A percentile compares a stretch with the other conserved stretches of the same genome.
Conservation (phyloP, 2,329 filamentous ascomycete genomes). For the Hirsutella minnesotensis region DNA sequence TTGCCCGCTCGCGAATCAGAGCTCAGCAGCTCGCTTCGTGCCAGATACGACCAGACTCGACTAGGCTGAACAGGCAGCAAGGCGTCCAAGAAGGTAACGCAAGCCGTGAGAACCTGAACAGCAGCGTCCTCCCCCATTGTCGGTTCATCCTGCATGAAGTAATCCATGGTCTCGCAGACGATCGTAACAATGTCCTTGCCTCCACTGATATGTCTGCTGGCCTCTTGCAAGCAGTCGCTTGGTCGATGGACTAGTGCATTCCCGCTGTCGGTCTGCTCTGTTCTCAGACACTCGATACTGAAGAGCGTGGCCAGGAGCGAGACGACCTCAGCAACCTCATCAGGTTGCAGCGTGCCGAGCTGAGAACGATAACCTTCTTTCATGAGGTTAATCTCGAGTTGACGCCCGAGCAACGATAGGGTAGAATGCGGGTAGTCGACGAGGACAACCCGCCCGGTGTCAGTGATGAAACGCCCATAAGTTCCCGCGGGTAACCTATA, state of each 20-base stretch:
- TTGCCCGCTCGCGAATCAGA: slow-evolving; percentile 65
- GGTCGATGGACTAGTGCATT: slow-evolving; percentile 21
- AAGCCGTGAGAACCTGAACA: slow-evolving; percentile 56
- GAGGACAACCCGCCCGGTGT: slow-evolving; percentile 63
- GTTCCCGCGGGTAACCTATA: slow-evolving; percentile 57
- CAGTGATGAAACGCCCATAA: slow-evolving; percentile 61
- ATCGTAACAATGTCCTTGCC: slow-evolving; percentile 69
- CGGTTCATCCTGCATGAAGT: slow-evolving; percentile 45
- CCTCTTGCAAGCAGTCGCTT: slow-evolving; percentile 40
- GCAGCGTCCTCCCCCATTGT: slow-evolving; percentile 48
- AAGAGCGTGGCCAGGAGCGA: slow-evolving; percentile 62
- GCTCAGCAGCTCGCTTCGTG: slow-evolving; percentile 68
- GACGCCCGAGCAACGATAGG: slow-evolving; percentile 66
- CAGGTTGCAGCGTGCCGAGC: slow-evolving; percentile 40
- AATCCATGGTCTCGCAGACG: slow-evolving; percentile 76
- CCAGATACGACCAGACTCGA: slow-evolving; percentile 81
- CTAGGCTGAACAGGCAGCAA: slow-evolving; percentile 65
- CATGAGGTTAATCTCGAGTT: slow-evolving; percentile 54
- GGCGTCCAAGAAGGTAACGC: slow-evolving; percentile 67
- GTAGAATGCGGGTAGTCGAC: slow-evolving; percentile 72
- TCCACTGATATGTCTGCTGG: slow-evolving; percentile 40
- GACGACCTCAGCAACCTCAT: slow-evolving; percentile 62
- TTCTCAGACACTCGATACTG: slow-evolving; percentile 32
- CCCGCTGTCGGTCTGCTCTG: slow-evolving; percentile 9
- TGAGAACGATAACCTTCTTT: slow-evolving; percentile 42